These are phyloP conservation scores for Trichoderma arundinaceum DNA, from an alignment of 2,329 filamentous ascomycete species.

Conservation along the genomic window DNA sequence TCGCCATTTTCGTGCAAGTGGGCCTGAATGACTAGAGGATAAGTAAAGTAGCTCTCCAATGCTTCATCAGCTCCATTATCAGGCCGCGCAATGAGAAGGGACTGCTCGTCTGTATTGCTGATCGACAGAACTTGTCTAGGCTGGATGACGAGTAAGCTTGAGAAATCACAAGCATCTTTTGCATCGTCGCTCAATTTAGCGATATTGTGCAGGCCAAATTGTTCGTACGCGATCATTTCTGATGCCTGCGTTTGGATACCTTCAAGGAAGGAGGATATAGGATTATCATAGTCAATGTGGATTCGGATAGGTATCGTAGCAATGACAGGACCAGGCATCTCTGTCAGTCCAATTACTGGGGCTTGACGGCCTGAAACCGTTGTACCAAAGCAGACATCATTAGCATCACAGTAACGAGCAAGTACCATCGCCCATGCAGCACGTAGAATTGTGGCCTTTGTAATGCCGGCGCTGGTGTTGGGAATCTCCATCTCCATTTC, in stretches of 20 bases:
- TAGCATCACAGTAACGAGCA: slow-evolving; percentile 29
- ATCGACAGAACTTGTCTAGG: slow-evolving; percentile 14
- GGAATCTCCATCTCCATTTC: slow-evolving; percentile 1
- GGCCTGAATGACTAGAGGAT: slow-evolving; percentile 24
- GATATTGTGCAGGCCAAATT: slow-evolving; percentile 34
- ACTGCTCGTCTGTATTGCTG: not conserved
- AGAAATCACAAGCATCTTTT: slow-evolving; percentile 23
- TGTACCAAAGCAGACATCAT: slow-evolving; percentile 36
- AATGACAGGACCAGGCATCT: slow-evolving; percentile 32
- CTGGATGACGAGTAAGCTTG: slow-evolving; percentile 22
- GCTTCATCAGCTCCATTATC: not conserved
- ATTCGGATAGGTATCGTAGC: slow-evolving; percentile 33
- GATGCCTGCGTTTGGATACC: slow-evolving; percentile 33
- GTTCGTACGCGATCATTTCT: slow-evolving; percentile 37
- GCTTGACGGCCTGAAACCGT: slow-evolving; percentile 35
- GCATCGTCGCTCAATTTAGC: slow-evolving; percentile 16
- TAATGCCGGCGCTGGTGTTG: not conserved
- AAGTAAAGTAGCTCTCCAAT: slow-evolving; percentile 25
- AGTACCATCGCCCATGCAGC: slow-evolving; percentile 37
- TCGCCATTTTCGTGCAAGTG: slow-evolving; percentile 10
- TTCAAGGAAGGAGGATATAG: slow-evolving; percentile 14
- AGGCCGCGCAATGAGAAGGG: not conserved
- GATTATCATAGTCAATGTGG: slow-evolving; percentile 14
- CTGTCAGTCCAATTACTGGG: slow-evolving; percentile 23
- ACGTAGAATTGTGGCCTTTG: slow-evolving; percentile 32